Evolutionary conservation across 1,284 basidiomycete genomes (phyloP), one percentile per base, ranked within the genome.

Genomic region (Cryptococcus hybrid): DNA sequence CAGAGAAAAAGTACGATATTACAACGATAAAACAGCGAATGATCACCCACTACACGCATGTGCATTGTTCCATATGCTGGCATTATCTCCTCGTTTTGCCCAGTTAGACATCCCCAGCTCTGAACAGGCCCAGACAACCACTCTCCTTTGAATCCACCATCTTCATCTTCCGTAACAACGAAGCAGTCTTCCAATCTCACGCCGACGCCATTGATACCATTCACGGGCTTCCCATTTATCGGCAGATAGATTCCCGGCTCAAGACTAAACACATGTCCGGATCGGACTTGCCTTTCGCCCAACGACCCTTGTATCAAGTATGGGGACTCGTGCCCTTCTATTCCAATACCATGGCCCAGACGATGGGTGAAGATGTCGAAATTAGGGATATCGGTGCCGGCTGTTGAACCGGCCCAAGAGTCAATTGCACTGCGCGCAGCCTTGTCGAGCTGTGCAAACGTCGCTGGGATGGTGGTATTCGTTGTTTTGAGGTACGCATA

Each of bases 121-220:
- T 54, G 34, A 4, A 75, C 71, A 5, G 73, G 75, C 2, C 70
- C 73, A 12, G 66, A 73, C 18, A 77, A 59, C 72, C 71, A 72
- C 51, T 72, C 71, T 11, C 68, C 65, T 5, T 50, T 56, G 76
- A 13, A 84, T 11, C 47, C 34, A 7, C 71, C 80, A 0, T 69
- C 68, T 0, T 87, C 86, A 36, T 80, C 71, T 38, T 82, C 80
- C 30, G 81, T 73, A 54, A 92, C 82, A 61, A 86, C 87, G 67
- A 91, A 88, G 68, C 88, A 90, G 69, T 92, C 90, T 69, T 92
- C 90, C 12, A 92, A 76, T 40, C 90, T 83, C 12, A 92, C 83
- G 0, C 90, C 90, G 54, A 90, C 85, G 75, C 87, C 80, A 42
- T 83, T 85, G 62, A 87, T 83, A 1, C 55, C 58, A 39, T 34